Percentiles rank a stretch among this genome's conserved stretches.
Conservation (phyloP, 768 basidiomycete genomes). For the Rhodotorula paludigena region DNA sequence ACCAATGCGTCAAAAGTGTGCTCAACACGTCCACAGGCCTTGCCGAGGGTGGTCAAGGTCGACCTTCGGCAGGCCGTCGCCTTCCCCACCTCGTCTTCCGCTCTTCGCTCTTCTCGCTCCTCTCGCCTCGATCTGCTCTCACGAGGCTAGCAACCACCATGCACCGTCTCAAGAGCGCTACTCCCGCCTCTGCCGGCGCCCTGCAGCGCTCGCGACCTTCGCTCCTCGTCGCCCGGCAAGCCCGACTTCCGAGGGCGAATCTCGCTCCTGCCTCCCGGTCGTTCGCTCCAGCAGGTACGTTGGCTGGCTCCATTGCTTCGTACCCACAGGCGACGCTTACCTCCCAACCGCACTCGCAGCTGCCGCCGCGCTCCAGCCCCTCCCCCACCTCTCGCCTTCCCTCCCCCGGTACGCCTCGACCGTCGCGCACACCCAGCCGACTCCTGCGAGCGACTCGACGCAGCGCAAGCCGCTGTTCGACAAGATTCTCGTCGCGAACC, state of each 20-base stretch:
- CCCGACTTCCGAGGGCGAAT: not conserved
- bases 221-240: not conserved
- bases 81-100: no score
- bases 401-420: not conserved
- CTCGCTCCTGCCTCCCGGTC: not conserved
- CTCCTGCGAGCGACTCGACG: not conserved
- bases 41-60: no score
- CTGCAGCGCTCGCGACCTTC: not conserved
- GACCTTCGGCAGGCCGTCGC: no score
- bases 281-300: not conserved
- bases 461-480: conserved; percentile 54
- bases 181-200: no score
- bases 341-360: not conserved
- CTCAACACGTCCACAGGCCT: no score
- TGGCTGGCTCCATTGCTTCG: not conserved
- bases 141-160: no score
- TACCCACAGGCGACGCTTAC: not conserved
- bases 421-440: not conserved
- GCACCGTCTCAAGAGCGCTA: no score
- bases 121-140: no score
- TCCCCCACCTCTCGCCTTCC: not conserved
- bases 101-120: no score
- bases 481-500: conserved; percentile 87
- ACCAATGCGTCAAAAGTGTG: no score
- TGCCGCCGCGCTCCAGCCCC: not conserved